A percentile compares a stretch with the other conserved stretches of the same genome.
Conservation (phyloP, 225 moss, liverwort and hornwort genomes). For the Physcomitrium patens region DNA sequence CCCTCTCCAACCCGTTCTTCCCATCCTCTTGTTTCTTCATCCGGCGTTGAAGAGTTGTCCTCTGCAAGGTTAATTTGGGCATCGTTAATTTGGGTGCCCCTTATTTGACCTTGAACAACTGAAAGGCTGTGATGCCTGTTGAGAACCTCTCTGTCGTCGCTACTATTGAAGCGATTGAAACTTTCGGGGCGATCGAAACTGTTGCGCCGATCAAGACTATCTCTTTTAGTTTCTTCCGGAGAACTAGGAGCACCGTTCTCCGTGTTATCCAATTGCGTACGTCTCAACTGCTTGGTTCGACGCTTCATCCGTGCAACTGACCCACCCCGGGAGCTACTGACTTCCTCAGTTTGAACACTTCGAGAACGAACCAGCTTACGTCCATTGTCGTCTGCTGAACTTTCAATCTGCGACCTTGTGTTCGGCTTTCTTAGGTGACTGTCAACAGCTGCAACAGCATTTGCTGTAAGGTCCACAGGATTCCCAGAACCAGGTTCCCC, state of each 20-base stretch:
- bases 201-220: constrained; percentile 25
- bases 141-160: constrained; percentile 41
- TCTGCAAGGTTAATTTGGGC: constrained; percentile 37
- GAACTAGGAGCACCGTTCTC: constrained; percentile 64
- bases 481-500: constrained; percentile 48
- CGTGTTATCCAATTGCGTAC: constrained; percentile 46
- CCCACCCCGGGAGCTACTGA: constrained; percentile 44
- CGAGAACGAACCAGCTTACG: constrained; percentile 52
- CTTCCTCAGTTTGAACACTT: constrained; percentile 50
- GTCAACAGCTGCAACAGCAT: constrained; percentile 73
- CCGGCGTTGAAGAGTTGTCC: constrained; percentile 42
- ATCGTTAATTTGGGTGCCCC: constrained; percentile 41
- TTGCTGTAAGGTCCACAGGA: constrained; percentile 85
- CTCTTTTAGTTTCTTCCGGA: constrained; percentile 53
- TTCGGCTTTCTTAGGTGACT: constrained; percentile 71
- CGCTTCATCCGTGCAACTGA: constrained; percentile 53
- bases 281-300: constrained; percentile 71
- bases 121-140: constrained; percentile 56
- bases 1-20: constrained; percentile 84
- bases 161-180: constrained; percentile 26
- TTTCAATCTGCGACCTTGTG: constrained; percentile 52
- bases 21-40: constrained; percentile 76
- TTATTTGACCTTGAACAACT: constrained; percentile 38
- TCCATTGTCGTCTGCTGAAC: constrained; percentile 40
- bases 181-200: constrained; percentile 36